Base-by-base conservation (phyloP, 768 basidiomycete genomes). In the Tulasnella sp. region DNA sequence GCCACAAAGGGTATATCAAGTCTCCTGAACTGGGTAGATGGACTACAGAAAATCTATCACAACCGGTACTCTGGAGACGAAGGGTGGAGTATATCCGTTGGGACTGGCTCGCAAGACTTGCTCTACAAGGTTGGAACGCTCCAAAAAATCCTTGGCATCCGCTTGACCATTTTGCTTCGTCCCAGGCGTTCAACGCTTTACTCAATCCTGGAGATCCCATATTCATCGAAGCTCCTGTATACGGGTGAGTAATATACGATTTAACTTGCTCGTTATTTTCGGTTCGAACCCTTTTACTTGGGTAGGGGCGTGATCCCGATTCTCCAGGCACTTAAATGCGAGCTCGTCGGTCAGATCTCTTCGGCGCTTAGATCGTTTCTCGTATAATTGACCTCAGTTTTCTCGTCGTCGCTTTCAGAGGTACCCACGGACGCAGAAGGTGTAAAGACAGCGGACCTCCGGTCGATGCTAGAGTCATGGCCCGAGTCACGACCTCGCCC, bases 41-140 rank as follows among this genome's bases (percentile, higher is more conserved):
- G 88, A 5, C 83, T 99, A 74, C 94, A 97, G 82, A 89, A 88
- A 79, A 80, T 82, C 12, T 85, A 86, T 52, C 96, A 99, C 80
- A 88, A 88, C 4, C 86, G 75, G 36, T 29, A 93, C 67, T 85
- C 85, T 70, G 81, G 79, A 58, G 86, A 85, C 1, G 89, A 88
- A 79, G 90, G 89, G 8, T 99, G 96, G 95, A 84, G 85, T 58
- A 82, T 96, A 12, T 90, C 88, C 54, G 84, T 97, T 12, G 94
- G 96, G 1, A 86, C 87, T 52, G 96, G 96, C 14, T 93, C 93
- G 64, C 96, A 97, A 83, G 95, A 97, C 85, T 81, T 94, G 79
- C 88, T 98, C 71, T 91, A 87, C 84, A 97, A 96, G 88, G 94
- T 76, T 67, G 25, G 22, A 40, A 38, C 6, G 15, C 69, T 19